These are phyloP conservation scores for Epicoccum sorghinum DNA, from an alignment of 2,329 filamentous ascomycete genomes.

Conservation along the genomic window DNA sequence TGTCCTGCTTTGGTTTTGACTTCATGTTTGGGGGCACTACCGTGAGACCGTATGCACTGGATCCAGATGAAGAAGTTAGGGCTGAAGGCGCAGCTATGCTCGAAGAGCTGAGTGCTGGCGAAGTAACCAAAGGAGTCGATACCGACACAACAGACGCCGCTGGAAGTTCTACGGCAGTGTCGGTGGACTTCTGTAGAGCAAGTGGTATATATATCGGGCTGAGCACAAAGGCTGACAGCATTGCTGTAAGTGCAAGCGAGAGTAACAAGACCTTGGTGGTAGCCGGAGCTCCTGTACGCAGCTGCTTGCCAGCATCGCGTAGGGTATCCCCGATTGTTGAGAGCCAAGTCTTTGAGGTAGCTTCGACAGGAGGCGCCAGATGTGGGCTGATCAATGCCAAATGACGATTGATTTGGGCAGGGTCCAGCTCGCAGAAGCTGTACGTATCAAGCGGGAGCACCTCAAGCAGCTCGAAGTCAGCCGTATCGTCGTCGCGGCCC, in stretches of 20 bases:
- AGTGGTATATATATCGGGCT: slow-evolving; percentile 19
- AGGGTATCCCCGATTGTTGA: slow-evolving; percentile 11
- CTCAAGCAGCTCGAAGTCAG: slow-evolving; percentile 37
- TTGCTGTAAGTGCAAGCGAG: slow-evolving; percentile 23
- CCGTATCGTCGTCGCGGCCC: slow-evolving; percentile 27
- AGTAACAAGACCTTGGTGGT: slow-evolving; percentile 8
- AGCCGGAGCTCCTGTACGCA: slow-evolving; percentile 9
- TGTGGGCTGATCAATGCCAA: slow-evolving; percentile 41
- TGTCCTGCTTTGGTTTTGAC: slow-evolving; percentile 12
- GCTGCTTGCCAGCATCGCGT: slow-evolving; percentile 16
- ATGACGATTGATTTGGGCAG: slow-evolving; percentile 48
- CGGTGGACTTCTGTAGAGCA: slow-evolving; percentile 15
- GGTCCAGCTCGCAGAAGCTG: slow-evolving; percentile 41
- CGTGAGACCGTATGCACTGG: slow-evolving; percentile 13
- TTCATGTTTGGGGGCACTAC: slow-evolving; percentile 25
- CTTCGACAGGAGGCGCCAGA: slow-evolving; percentile 14
- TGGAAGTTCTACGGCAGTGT: slow-evolving; percentile 6
- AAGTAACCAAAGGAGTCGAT: not conserved
- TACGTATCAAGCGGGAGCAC: slow-evolving; percentile 42
- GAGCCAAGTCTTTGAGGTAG: slow-evolving; percentile 1
- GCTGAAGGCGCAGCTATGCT: slow-evolving; percentile 1
- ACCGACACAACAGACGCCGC: slow-evolving; percentile 1
- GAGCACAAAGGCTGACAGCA: slow-evolving; percentile 26
- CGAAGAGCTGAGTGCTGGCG: slow-evolving; percentile 11
- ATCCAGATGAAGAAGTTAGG: slow-evolving; percentile 4